Evolutionary conservation across 345 rosid genomes (phyloP), one percentile per base, ranked within the genome.

Genomic region (Psidium guajava): DNA sequence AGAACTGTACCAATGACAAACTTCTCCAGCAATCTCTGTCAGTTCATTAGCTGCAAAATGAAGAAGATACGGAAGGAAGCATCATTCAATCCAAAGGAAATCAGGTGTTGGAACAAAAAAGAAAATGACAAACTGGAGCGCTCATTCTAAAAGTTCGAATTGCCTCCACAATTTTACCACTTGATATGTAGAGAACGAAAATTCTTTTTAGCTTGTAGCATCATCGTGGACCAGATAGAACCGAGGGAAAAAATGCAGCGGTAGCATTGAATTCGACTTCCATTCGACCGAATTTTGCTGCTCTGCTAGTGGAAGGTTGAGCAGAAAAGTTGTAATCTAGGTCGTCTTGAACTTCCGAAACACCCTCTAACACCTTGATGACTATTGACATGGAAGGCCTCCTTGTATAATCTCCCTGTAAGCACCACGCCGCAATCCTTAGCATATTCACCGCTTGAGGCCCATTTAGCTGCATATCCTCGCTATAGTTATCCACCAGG

Each of bases 361-460:
- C 52, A 3, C 84, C 87, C 11, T 85, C 89, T 22, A 89, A 74
- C n/a, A 74, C 90, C 87, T 82, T 85, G 58, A 85, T 40, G 24
- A 82, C 84, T 12, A 24, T 80, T 12, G 87, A 82, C 54, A 82
- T 59, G 36, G 87, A 25, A 20, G 59, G 81, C 32, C 87, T 82
- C 82, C 32, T 87, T 5, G 54, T 20, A 14, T 36, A 64, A 57
- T 91, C 89, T 18, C 85, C 58, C 69, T 89, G 91, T 74, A 91
- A 12, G n/a, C 93, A 91, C 90, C 93, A 89, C 22, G 88, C 83
- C 10, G 86, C 89, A 77, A 90, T 50, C 84, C 49, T 87, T 90
- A 90, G 85, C 88, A 86, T 87, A 69, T 85, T 54, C 77, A 81
- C 56, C 0, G 53, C 92, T 24, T 87, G 85, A 0, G 1, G 49